Evolutionary conservation across 2,329 filamentous ascomycete species (phyloP), one percentile per base, ranked within the genome.

Genomic region (Neodidymelliopsis sp.): DNA sequence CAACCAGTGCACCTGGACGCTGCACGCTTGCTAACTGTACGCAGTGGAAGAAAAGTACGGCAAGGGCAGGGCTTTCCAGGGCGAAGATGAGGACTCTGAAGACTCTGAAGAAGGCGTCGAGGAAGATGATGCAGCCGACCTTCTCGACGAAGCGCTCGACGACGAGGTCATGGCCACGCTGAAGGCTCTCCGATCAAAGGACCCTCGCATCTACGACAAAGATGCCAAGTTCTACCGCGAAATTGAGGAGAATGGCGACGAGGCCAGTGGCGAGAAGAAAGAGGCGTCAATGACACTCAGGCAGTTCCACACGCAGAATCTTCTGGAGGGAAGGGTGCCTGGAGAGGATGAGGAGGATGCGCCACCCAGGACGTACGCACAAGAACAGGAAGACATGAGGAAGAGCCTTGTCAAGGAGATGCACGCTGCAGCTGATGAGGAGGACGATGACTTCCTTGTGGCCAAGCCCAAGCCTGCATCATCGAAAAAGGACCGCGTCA

Each of bases 231-330:
- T 97, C 76, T 97, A 92, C 75, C 77, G 79, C 29, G 79, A 86
- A 10, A 76, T 84, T 47, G 84, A 88, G 4, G 81, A 83, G 18
- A 80, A 82, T 2, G 62, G 49, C 30, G 57, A 50, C 10, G 47
- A 8, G 56, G 44, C 71, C 6, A 59, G 77, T 53, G 74, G 51
- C 18, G 28, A 78, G 30, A 86, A 87, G 72, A 87, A 88, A 70
- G 86, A 94, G 54, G 95, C 95, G 76, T 87, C 92, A 1, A 85
- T 99, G 76, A 90, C 84, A 53, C 79, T 99, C 44, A 84, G 84
- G 60, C 91, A 99, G 73, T 99, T 97, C 73, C 94, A 99, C 68
- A 87, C 92, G 54, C 85, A 94, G 72, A 95, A 93, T 64, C 79
- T 96, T n/a, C 71, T 97, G 49, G 84, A 84, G 28, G 91, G 90